Conservation (phyloP, 2,329 filamentous ascomycete genomes). For the Achaetomium macrosporum region DNA sequence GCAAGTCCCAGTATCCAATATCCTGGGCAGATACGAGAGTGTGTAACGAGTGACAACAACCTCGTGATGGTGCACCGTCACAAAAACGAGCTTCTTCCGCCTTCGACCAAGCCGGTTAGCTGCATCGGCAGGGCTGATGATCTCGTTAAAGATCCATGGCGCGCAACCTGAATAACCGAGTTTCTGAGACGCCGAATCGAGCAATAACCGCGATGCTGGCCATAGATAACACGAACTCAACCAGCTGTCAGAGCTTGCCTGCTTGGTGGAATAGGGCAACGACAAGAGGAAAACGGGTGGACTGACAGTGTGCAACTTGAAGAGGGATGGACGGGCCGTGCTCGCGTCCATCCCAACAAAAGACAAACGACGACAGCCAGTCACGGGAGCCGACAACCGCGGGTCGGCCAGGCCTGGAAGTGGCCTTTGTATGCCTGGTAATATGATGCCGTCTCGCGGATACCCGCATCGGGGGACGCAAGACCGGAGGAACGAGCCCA, state of each 20-base stretch:
- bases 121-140: constrained; percentile 19
- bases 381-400: constrained; percentile 3
- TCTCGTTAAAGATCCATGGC: neutral
- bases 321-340: neutral
- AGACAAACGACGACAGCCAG: constrained; percentile 3
- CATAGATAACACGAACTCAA: constrained; percentile 2
- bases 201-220: neutral
- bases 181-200: constrained; percentile 1
- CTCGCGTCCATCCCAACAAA: neutral
- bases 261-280: neutral
- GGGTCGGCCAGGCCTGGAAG: constrained; percentile 9
- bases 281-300: neutral
- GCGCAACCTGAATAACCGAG: neutral
- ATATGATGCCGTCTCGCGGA: constrained; percentile 17
- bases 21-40: constrained; percentile 17
- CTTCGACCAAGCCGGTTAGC: constrained; percentile 14
- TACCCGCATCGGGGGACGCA: constrained; percentile 18
- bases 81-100: constrained; percentile 7
- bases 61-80: constrained; percentile 2
- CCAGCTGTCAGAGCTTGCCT: neutral
- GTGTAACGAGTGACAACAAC: constrained; percentile 23
- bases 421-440: constrained; percentile 15
- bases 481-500: neutral
- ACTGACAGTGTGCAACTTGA: neutral
- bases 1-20: neutral